phyloP scores from a whole-genome alignment of 495 filamentous ascomycete species.

The Hypoxylon intermedium region DNA sequence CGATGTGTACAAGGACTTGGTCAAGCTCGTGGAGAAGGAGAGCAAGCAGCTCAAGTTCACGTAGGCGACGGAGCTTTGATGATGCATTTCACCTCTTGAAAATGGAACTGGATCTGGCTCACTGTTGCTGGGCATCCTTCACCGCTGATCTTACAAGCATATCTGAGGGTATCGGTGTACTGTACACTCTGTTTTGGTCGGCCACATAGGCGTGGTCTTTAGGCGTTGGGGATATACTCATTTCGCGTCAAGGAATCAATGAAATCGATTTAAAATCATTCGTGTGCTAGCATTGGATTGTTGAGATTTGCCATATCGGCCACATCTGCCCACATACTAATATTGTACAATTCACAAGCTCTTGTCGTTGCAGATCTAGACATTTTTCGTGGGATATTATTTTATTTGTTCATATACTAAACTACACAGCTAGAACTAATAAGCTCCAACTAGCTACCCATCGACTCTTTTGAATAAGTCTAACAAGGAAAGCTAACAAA shows the following conservation, averaged over 20 bases:
- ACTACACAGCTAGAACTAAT: slow-evolving; percentile 7
- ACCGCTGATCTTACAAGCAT: slow-evolving; percentile 8
- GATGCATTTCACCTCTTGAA: slow-evolving; percentile 3
- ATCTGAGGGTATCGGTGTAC: slow-evolving; percentile 17
- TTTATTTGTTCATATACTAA: not conserved
- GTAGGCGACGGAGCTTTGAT: not conserved
- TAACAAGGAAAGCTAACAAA: slow-evolving; percentile 31
- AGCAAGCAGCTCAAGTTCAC: slow-evolving; percentile 47
- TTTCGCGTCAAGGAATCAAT: slow-evolving; percentile 25
- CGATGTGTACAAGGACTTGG: slow-evolving; percentile 73
- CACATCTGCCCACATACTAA: no score
- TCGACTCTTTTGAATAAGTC: not conserved
- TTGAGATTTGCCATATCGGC: no score
- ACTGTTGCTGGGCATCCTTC: slow-evolving; percentile 14
- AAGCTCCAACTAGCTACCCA: slow-evolving; percentile 3
- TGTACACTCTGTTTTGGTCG: slow-evolving; percentile 34
- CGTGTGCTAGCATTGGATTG: no score
- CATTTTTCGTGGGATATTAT: no score
- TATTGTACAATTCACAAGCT: no score
- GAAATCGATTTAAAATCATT: slow-evolving; percentile 12
- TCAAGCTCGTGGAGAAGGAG: slow-evolving; percentile 78
- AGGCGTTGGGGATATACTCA: slow-evolving; percentile 32
- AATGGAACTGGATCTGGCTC: not conserved
- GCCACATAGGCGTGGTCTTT: slow-evolving; percentile 32
- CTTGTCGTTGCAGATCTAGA: no score